These are phyloP conservation scores for Calonectria henricotiae DNA, from an alignment of 2,329 filamentous ascomycete genomes.

Conservation along the genomic window DNA sequence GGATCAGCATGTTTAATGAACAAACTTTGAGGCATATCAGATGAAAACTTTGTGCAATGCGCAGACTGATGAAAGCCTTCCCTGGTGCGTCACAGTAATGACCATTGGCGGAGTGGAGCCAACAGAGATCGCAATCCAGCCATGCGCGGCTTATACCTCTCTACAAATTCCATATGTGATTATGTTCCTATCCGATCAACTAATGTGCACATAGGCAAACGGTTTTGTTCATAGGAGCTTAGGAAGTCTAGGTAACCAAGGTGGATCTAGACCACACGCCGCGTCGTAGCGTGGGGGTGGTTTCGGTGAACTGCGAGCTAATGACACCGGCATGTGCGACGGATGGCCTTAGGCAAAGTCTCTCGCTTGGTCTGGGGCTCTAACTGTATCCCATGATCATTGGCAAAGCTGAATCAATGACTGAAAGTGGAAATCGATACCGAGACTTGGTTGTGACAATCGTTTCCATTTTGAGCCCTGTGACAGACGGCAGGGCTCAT, in stretches of 20 bases:
- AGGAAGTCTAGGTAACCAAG: not conserved
- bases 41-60: too few relatives aligned
- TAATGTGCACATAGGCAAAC: not conserved
- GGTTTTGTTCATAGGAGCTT: not conserved
- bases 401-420: not conserved
- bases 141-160: not conserved
- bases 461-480: not conserved
- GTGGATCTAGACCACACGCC: not conserved
- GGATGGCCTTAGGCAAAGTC: not conserved
- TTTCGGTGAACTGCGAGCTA: not conserved
- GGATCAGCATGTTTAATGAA: too few relatives aligned
- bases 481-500: not conserved
- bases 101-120: too few relatives aligned
- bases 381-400: not conserved
- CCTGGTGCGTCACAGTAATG: too few relatives aligned
- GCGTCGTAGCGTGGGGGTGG: not conserved
- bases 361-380: not conserved
- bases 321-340: slow-evolving; percentile 1
- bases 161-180: not conserved
- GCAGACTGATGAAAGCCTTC: too few relatives aligned
- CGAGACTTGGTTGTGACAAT: not conserved
- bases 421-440: not conserved
- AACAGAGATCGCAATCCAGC: too few relatives aligned
- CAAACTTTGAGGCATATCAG: too few relatives aligned
- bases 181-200: not conserved